Conservation (phyloP, 2,329 filamentous ascomycete genomes). For the Cercospora sp. region DNA sequence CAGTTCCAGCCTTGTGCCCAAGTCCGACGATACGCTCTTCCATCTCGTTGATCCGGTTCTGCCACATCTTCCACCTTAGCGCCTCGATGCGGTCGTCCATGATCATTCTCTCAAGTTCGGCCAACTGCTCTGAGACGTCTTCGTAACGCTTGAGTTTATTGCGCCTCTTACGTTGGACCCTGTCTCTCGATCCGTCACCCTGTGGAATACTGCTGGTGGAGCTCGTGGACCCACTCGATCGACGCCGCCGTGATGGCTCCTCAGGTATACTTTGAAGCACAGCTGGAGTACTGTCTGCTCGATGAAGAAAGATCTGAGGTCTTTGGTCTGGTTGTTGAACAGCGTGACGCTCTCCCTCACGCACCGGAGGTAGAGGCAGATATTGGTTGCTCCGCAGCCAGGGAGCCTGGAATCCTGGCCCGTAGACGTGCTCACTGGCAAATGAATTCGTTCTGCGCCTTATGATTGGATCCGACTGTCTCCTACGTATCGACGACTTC, state of each 20-base stretch:
- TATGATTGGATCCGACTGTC: background rate
- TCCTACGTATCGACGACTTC: background rate
- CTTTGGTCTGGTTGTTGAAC: background rate
- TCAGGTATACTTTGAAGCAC: background rate
- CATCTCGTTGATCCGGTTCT: background rate
- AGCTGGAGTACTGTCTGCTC: background rate
- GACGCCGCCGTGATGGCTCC: background rate
- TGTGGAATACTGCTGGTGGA: background rate
- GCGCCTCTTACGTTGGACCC: background rate
- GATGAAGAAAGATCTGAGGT: background rate
- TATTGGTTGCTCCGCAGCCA: background rate
- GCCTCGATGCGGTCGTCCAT: background rate
- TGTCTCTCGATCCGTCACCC: background rate
- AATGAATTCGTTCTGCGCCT: background rate
- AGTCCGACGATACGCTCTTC: background rate
- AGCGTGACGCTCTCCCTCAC: background rate
- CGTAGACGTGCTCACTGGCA: slow-evolving; percentile 1
- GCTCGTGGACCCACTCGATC: background rate
- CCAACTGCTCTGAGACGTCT: background rate
- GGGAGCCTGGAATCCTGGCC: background rate
- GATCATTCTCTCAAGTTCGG: slow-evolving; percentile 1
- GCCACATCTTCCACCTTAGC: background rate
- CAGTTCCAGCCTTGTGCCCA: background rate
- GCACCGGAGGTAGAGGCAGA: background rate
- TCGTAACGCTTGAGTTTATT: background rate